Evolutionary conservation across 208 protist genomes (phyloP), one percentile per base, ranked within the genome.

Genomic region (Crithidia bombi): DNA sequence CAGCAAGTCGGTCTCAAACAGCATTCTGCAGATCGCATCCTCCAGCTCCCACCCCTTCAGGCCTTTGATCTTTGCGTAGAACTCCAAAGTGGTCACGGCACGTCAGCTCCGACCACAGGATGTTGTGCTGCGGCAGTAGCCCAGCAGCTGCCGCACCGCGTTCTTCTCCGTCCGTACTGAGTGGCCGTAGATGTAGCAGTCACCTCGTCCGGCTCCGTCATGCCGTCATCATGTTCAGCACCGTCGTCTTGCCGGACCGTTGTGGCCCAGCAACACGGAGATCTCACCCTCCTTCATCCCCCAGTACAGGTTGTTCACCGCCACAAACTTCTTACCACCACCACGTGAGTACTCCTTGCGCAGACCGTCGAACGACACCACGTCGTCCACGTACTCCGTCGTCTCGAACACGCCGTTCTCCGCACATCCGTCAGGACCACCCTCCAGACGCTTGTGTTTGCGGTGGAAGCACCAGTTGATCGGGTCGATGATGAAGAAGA

Each of bases 91-190:
- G 95, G 72, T 99, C 95, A 3, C 66, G 36, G 17, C 75, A 78
- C 17, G 90, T 98, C 28, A 98, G 78, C n/a, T 94, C 63, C 5
- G 83, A 81, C 89, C 91, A 98, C 4, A 98, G 69, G 69, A 98
- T 91, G 81, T 98, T 95, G 78, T 96, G 91, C 81, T 98, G 96
- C 33, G 95, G 81, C 96, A 98, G 5, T 96, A 78, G 54, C 97
- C 96, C 36, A 98, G 92, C 28, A 84, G 57, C 56, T 91, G 79
- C 15, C 86, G 78, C 54, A 84, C 86, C 25, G 55, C 52, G 14
- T 54, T 25, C 35, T 93, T 61, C 12, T 93, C 41, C 5, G 44
- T 59, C 15, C 68, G 69, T 43, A 98, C 77, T 5, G 85, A 92
- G 43, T 82, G 69, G 23, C 89, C 89, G 57, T 86, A 82, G n/a